A percentile compares a stretch with the other conserved stretches of the same genome.
These are phyloP conservation scores for Monoraphidium neglectum DNA, from an alignment of 139 green algal species.

Conservation along the genomic window DNA sequence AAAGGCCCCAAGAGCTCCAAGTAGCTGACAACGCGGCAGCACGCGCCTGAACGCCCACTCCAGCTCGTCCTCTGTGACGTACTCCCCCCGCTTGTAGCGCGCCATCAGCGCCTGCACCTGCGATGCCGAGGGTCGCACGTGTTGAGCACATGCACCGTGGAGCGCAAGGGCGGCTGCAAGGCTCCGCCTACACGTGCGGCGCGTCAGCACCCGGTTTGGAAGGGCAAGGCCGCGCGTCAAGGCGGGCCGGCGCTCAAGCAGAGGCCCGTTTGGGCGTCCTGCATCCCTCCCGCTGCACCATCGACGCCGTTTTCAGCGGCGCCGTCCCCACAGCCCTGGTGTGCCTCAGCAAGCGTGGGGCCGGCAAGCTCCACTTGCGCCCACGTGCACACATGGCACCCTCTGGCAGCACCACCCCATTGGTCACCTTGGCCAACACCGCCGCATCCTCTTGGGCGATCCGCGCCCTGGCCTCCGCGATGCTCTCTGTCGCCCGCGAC, in stretches of 20 bases:
- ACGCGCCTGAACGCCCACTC: too few species aligned
- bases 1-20: too few species aligned
- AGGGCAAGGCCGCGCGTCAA: not conserved
- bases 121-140: not conserved
- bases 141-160: not conserved
- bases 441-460: constrained; percentile 25
- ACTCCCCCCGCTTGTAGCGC: constrained; percentile 47
- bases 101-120: constrained; percentile 38
- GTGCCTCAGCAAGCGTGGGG: too few species aligned
- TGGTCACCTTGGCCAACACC: constrained; percentile 3
- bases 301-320: too few species aligned
- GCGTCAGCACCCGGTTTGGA: not conserved
- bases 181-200: not conserved
- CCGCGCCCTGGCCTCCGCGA: constrained; percentile 25
- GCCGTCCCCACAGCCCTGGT: too few species aligned
- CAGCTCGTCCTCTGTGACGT: constrained; percentile 52
- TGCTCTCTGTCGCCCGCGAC: constrained; percentile 18
- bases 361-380: too few species aligned
- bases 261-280: not conserved
- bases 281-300: not conserved
- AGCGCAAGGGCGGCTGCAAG: not conserved
- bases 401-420: too few species aligned
- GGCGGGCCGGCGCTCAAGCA: not conserved
- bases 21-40: too few species aligned
- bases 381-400: too few species aligned